Evolutionary conservation across 768 basidiomycete genomes (phyloP).

Genomic region (Mycena kentingensis): DNA sequence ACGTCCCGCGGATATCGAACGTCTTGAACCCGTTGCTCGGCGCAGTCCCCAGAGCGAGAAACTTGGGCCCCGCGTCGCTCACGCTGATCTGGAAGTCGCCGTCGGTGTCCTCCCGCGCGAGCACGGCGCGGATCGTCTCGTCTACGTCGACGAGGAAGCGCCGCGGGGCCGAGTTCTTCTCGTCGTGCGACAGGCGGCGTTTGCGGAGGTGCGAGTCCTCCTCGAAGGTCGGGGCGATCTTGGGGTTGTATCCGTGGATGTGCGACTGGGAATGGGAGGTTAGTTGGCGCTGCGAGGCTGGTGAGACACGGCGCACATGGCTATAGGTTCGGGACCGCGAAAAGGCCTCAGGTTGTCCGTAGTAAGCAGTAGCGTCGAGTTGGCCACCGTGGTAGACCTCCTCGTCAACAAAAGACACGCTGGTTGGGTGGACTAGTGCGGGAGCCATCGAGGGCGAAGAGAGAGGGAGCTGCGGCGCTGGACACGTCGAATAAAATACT

Average conservation of each 20-base stretch:
- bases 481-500: too few relatives aligned
- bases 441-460: conserved; percentile 56
- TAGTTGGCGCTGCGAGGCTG: conserved; percentile 15
- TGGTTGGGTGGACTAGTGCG: conserved; percentile 60
- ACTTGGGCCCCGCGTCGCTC: conserved; percentile 94
- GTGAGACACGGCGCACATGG: conserved; percentile 51
- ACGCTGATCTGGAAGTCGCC: conserved; percentile 96
- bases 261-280: conserved; percentile 52
- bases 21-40: conserved; percentile 98
- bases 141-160: conserved; percentile 97
- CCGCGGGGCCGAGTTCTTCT: conserved; percentile 79
- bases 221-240: conserved; percentile 69
- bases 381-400: conserved; percentile 48
- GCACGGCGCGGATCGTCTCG: conserved; percentile 93
- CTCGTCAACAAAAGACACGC: conserved; percentile 70
- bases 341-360: conserved; percentile 76
- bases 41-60: conserved; percentile 93
- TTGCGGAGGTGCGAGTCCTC: conserved; percentile 74
- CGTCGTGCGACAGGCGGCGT: conserved; percentile 90
- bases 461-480: too few relatives aligned
- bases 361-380: conserved; percentile 78
- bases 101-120: conserved; percentile 98
- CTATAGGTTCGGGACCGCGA: conserved; percentile 88
- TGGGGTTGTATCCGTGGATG: conserved; percentile 71
- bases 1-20: conserved; percentile 97